These are phyloP conservation scores for Penicillium arizonense DNA, from an alignment of 495 filamentous ascomycete species.

Conservation along the genomic window DNA sequence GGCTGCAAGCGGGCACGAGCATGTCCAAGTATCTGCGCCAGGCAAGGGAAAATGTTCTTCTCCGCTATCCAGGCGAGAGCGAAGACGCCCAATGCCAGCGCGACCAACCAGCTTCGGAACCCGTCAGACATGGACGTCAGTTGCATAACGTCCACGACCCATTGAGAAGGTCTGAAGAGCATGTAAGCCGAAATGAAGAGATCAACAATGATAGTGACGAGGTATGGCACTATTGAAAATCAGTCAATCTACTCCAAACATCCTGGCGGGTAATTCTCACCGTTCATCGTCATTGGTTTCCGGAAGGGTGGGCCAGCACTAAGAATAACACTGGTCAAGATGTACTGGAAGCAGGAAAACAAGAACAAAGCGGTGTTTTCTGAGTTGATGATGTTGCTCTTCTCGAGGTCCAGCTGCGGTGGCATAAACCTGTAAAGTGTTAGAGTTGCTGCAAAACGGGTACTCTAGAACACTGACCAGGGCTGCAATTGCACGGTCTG, in stretches of 20 bases:
- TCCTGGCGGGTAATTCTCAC: conserved; percentile 43
- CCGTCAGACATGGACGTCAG: conserved; percentile 68
- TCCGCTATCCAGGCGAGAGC: conserved; percentile 67
- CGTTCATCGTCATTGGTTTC: conserved; percentile 74
- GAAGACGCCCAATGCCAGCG: conserved; percentile 66
- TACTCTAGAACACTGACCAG: conserved; percentile 56
- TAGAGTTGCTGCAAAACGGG: conserved; percentile 64
- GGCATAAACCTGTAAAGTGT: conserved; percentile 65
- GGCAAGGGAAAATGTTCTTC: conserved; percentile 60
- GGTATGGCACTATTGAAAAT: conserved; percentile 59
- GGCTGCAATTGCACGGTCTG: conserved; percentile 67
- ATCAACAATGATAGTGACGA: conserved; percentile 69
- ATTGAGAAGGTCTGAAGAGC: conserved; percentile 66
- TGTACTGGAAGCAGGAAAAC: conserved; percentile 91
- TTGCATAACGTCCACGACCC: conserved; percentile 76
- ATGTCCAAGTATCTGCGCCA: conserved; percentile 68
- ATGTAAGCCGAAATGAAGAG: conserved; percentile 70
- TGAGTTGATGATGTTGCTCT: conserved; percentile 83
- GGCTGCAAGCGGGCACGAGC: conserved; percentile 53
- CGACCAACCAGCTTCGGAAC: conserved; percentile 71
- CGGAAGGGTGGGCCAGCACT: conserved; percentile 89
- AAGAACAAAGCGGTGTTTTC: conserved; percentile 90
- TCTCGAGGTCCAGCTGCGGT: conserved; percentile 68
- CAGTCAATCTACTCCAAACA: neutral
- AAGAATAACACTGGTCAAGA: conserved; percentile 80